Conservation (phyloP, 140 eudicot species). For the Stevia rebaudiana region DNA sequence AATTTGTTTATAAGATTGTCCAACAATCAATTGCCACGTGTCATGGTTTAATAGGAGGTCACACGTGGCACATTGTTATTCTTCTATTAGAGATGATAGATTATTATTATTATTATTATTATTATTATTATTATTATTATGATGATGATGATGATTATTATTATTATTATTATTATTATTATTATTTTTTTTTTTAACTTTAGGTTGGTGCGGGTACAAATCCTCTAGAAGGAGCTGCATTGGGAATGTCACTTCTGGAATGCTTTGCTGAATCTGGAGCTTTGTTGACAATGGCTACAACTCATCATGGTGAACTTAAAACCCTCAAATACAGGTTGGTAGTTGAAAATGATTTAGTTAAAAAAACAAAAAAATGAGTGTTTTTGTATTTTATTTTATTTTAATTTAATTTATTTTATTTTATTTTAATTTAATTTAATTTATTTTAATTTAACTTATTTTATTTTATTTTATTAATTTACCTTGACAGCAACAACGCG, state of each 20-base stretch:
- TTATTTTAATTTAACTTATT: constrained; percentile 16
- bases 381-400: not conserved
- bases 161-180: constrained; percentile 12
- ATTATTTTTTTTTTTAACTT: constrained; percentile 8
- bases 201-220: constrained; percentile 99
- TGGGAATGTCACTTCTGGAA: constrained; percentile 93
- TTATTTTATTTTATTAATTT: constrained; percentile 1
- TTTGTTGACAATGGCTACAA: constrained; percentile 78
- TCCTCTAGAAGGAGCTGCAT: constrained; percentile 98
- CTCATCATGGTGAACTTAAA: constrained; percentile 98
- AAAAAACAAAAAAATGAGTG: not conserved
- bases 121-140: no score
- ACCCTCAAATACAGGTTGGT: constrained; percentile 83
- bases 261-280: constrained; percentile 78
- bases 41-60: no score
- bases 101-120: no score
- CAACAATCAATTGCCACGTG: no score
- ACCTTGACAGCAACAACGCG: constrained; percentile 62
- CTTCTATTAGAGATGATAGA: no score
- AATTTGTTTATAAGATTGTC: no score
- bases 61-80: no score
- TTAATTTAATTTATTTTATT: no score
- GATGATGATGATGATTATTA: no score
- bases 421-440: constrained; percentile 11
- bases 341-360: not conserved